These are phyloP conservation scores for Colletotrichum godetiae DNA, from an alignment of 2,329 filamentous ascomycete genomes.

Conservation along the genomic window DNA sequence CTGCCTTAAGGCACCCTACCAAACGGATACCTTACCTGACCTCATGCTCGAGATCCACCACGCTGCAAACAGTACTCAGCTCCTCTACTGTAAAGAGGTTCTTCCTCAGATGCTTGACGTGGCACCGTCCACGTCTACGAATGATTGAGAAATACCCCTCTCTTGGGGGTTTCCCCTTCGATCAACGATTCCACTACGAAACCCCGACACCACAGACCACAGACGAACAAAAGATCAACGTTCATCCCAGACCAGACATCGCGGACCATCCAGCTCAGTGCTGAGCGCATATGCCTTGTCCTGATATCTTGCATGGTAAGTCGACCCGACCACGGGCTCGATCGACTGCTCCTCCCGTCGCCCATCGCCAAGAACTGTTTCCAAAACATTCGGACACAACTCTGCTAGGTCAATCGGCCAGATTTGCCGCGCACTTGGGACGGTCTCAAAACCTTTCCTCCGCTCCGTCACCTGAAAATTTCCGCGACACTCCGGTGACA, in stretches of 20 bases:
- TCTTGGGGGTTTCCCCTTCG: no score
- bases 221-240: no score
- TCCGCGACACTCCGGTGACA: background rate
- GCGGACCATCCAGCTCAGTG: no score
- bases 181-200: no score
- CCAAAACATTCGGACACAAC: background rate
- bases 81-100: no score
- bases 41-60: background rate
- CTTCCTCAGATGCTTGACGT: background rate
- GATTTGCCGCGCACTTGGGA: constrained; percentile 3
- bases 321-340: background rate
- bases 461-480: background rate
- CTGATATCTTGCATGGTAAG: background rate
- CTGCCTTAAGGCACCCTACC: background rate
- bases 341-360: background rate
- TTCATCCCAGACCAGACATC: no score
- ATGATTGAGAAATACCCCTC: no score
- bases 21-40: background rate
- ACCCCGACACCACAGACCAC: no score
- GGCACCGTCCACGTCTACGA: no score
- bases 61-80: background rate
- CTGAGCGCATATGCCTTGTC: no score
- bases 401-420: background rate
- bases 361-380: constrained; percentile 1
- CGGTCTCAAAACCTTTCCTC: background rate